phyloP scores from a whole-genome alignment of 257 asterid species.

The Ehretia macrophylla region DNA sequence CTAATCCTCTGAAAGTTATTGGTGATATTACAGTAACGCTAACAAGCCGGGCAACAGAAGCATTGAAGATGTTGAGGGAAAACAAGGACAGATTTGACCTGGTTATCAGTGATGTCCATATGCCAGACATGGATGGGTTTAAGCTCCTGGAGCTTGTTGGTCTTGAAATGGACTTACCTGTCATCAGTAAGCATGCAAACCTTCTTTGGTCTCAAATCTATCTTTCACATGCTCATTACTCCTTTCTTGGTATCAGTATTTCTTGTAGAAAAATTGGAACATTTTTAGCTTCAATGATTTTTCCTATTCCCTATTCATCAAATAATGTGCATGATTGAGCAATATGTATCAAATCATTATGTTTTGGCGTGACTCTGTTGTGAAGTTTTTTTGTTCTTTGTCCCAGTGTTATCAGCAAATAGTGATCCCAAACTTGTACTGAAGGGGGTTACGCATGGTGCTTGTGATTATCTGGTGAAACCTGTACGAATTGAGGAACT shows the following conservation, averaged over 20 bases:
- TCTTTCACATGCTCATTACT: background rate
- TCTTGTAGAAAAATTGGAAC: too few species aligned
- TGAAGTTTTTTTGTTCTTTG: constrained; percentile 14
- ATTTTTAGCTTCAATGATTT: too few species aligned
- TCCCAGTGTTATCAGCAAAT: constrained; percentile 78
- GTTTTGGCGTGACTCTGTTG: background rate
- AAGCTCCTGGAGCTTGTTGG: constrained; percentile 85
- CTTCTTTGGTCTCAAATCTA: constrained; percentile 4
- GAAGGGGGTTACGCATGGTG: constrained; percentile 85
- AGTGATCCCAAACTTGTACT: constrained; percentile 66
- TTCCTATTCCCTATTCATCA: too few species aligned
- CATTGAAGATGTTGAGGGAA: constrained; percentile 71
- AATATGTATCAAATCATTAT: too few species aligned
- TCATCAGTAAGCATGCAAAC: constrained; percentile 53
- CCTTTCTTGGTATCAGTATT: background rate
- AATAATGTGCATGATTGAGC: too few species aligned
- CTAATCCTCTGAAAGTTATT: constrained; percentile 18
- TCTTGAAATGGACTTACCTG: constrained; percentile 87
- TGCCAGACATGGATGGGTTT: constrained; percentile 97
- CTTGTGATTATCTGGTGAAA: constrained; percentile 88
- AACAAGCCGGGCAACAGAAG: constrained; percentile 59
- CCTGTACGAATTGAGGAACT: constrained; percentile 79
- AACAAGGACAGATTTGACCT: constrained; percentile 66
- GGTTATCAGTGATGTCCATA: constrained; percentile 80
- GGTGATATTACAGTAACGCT: constrained; percentile 52